Percentiles rank a stretch among this genome's conserved stretches.
phyloP scores from a whole-genome alignment of 129 eudicot genomes.

The Sambucus nigra region DNA sequence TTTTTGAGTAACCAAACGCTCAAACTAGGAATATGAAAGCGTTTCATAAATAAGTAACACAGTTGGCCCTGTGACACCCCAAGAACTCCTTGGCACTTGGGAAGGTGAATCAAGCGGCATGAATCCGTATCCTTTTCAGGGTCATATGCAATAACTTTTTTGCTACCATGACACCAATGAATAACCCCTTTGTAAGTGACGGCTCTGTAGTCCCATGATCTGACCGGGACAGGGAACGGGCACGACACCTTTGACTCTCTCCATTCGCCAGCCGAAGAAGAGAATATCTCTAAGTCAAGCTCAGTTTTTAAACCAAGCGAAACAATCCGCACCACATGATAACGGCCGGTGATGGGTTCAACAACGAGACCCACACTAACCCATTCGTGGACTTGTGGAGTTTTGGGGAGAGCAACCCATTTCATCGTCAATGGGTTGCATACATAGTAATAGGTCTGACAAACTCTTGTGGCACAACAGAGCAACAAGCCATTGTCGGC shows the following conservation, averaged over 20 bases:
- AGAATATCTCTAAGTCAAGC: conserved; percentile 6
- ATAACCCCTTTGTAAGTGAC: not conserved
- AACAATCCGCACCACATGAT: conserved; percentile 3
- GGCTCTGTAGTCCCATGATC: too few relatives aligned
- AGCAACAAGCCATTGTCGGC: conserved; percentile 9
- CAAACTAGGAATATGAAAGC: not conserved
- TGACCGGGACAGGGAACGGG: too few relatives aligned
- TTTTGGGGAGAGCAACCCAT: conserved; percentile 7
- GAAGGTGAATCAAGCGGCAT: conserved; percentile 7
- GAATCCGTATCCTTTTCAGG: not conserved
- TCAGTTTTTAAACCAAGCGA: conserved; percentile 3
- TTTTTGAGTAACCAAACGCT: conserved; percentile 4
- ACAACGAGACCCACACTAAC: not conserved
- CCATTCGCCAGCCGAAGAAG: conserved; percentile 3
- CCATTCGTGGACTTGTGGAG: conserved; percentile 5
- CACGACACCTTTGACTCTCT: not conserved
- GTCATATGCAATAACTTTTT: conserved; percentile 6
- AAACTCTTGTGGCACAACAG: not conserved
- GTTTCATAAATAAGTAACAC: conserved; percentile 2
- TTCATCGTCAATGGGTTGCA: conserved; percentile 6
- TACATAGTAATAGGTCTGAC: conserved; percentile 3
- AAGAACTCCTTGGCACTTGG: conserved; percentile 4
- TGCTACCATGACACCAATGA: not conserved
- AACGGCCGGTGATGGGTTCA: not conserved
- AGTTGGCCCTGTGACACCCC: conserved; percentile 7